Percentiles rank a stretch among this genome's conserved stretches.
Evolutionary conservation across 2,329 filamentous ascomycete genomes (phyloP).

Genomic region (Ophiosphaerella korrae): DNA sequence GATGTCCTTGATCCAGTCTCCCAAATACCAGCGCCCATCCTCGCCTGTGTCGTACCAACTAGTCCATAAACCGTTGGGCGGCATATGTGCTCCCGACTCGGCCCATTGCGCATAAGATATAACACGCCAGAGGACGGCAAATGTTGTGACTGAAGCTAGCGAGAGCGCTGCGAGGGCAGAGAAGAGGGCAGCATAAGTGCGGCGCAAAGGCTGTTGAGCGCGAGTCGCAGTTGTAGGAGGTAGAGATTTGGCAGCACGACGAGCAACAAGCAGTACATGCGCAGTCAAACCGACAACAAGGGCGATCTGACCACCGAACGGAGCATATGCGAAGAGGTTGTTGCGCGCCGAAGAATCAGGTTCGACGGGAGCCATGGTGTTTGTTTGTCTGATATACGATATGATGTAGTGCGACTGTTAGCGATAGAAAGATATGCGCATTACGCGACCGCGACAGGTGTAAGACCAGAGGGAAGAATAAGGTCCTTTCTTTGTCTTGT

Average conservation of each 20-base stretch:
- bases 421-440: slow-evolving; percentile 13
- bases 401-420: slow-evolving; percentile 2
- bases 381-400: neutral
- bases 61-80: slow-evolving; percentile 49
- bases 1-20: slow-evolving; percentile 61
- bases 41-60: slow-evolving; percentile 48
- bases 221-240: slow-evolving; percentile 44
- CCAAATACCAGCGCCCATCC: slow-evolving; percentile 46
- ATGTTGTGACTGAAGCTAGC: slow-evolving; percentile 52
- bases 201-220: slow-evolving; percentile 34
- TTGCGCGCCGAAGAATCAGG: slow-evolving; percentile 32
- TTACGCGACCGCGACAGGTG: slow-evolving; percentile 11
- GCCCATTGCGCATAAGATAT: slow-evolving; percentile 60
- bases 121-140: slow-evolving; percentile 51
- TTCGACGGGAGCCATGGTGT: slow-evolving; percentile 45
- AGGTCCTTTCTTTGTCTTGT: slow-evolving; percentile 21
- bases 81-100: slow-evolving; percentile 45
- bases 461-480: neutral
- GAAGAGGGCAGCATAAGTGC: slow-evolving; percentile 47
- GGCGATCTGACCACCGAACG: slow-evolving; percentile 38
- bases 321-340: slow-evolving; percentile 41
- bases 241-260: slow-evolving; percentile 36
- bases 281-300: slow-evolving; percentile 38
- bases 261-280: slow-evolving; percentile 35
- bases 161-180: slow-evolving; percentile 54